Evolutionary conservation across 345 rosid species (phyloP).

Genomic region (Salix suchowensis): DNA sequence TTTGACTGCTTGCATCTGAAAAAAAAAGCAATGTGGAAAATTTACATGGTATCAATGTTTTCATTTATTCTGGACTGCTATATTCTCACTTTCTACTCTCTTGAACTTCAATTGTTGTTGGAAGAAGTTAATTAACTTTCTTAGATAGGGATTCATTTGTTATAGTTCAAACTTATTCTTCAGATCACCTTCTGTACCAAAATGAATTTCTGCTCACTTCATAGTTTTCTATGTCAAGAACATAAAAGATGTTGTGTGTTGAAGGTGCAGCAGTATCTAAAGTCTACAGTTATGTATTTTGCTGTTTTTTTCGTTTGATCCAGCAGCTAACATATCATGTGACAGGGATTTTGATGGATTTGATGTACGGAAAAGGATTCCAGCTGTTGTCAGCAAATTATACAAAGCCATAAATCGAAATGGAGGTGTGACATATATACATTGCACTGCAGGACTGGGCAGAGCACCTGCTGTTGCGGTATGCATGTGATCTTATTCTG

Average conservation of each 20-base stretch:
- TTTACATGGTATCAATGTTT: background rate
- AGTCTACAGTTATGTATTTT: background rate
- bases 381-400: constrained; percentile 71
- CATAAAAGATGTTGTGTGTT: background rate
- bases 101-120: background rate
- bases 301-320: background rate
- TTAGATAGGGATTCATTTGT: background rate
- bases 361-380: constrained; percentile 92
- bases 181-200: background rate
- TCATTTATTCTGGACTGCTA: background rate
- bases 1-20: background rate
- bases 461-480: constrained; percentile 96
- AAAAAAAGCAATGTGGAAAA: background rate
- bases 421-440: constrained; percentile 87
- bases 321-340: constrained; percentile 21
- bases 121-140: background rate
- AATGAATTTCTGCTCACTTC: background rate
- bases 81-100: background rate
- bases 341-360: constrained; percentile 92
- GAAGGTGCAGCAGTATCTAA: background rate
- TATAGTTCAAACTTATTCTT: background rate
- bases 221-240: background rate
- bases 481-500: constrained; percentile 22
- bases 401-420: constrained; percentile 62
- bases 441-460: constrained; percentile 98